These are phyloP conservation scores for Schwanniomyces pseudopolymorphus DNA, from an alignment of 805 yeast species.

Conservation along the genomic window DNA sequence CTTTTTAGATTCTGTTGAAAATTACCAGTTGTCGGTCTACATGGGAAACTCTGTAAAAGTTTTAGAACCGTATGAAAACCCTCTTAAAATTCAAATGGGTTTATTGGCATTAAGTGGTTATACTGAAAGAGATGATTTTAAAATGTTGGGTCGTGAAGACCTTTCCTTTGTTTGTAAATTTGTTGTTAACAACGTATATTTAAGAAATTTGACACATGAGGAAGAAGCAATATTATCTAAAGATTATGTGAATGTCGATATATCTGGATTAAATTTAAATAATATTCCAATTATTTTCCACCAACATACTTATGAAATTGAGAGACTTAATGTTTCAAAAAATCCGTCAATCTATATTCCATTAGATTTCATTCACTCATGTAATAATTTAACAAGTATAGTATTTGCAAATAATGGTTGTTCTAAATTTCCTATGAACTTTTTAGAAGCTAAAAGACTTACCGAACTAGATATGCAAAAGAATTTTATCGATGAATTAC, in stretches of 20 bases:
- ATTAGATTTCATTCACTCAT: constrained; percentile 79
- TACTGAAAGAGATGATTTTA: constrained; percentile 70
- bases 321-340: constrained; percentile 76
- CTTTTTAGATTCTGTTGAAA: constrained; percentile 65
- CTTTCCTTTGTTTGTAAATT: constrained; percentile 80
- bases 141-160: constrained; percentile 81
- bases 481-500: constrained; percentile 68
- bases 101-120: constrained; percentile 76
- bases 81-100: constrained; percentile 74
- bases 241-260: constrained; percentile 71
- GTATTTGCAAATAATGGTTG: constrained; percentile 73
- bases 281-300: constrained; percentile 83
- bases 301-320: constrained; percentile 77
- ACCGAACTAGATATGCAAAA: constrained; percentile 71
- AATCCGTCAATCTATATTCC: constrained; percentile 87
- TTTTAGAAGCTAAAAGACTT: constrained; percentile 67
- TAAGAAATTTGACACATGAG: constrained; percentile 61
- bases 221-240: constrained; percentile 66
- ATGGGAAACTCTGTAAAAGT: constrained; percentile 77
- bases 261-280: constrained; percentile 70
- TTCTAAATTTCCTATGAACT: constrained; percentile 69
- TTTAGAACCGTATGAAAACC: constrained; percentile 69
- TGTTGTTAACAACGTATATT: constrained; percentile 61
- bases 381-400: constrained; percentile 66
- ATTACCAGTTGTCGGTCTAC: constrained; percentile 71